These are phyloP conservation scores for Candida loeiensis DNA, from an alignment of 805 yeast genomes.

Conservation along the genomic window DNA sequence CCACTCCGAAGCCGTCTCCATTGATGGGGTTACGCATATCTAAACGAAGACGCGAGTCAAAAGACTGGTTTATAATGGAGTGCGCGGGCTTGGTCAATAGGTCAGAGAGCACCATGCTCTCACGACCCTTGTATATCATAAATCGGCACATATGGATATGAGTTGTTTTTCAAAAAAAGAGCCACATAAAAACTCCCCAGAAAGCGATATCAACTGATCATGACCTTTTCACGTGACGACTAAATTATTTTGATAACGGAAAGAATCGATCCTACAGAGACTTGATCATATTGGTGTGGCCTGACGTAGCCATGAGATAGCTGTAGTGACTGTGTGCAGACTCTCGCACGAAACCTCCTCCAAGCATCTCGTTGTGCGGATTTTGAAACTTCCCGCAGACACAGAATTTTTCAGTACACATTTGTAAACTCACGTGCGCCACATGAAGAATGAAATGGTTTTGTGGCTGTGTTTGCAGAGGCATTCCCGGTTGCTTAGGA, in stretches of 20 bases:
- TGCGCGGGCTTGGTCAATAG: conserved; percentile 93
- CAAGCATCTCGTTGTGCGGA: too few relatives aligned
- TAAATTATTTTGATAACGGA: neutral
- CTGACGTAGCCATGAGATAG: too few relatives aligned
- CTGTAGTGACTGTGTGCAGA: too few relatives aligned
- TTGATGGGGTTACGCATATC: conserved; percentile 91
- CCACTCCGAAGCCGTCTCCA: conserved; percentile 98
- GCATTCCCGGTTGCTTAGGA: too few relatives aligned
- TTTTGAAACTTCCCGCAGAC: too few relatives aligned
- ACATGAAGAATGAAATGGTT: too few relatives aligned
- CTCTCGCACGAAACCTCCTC: too few relatives aligned
- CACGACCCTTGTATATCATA: conserved; percentile 86
- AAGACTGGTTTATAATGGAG: conserved; percentile 93
- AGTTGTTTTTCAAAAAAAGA: neutral
- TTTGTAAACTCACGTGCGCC: too few relatives aligned
- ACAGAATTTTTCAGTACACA: too few relatives aligned
- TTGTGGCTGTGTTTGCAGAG: too few relatives aligned
- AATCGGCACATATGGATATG: conserved; percentile 74
- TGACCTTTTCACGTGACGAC: neutral
- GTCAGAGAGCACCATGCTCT: conserved; percentile 81
- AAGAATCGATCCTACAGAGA: neutral
- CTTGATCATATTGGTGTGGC: too few relatives aligned
- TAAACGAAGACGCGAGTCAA: conserved; percentile 81
- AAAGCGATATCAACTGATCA: neutral
- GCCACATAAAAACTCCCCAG: neutral